These are phyloP conservation scores for Leccinum variicolor DNA, from an alignment of 768 basidiomycete species.

Conservation along the genomic window DNA sequence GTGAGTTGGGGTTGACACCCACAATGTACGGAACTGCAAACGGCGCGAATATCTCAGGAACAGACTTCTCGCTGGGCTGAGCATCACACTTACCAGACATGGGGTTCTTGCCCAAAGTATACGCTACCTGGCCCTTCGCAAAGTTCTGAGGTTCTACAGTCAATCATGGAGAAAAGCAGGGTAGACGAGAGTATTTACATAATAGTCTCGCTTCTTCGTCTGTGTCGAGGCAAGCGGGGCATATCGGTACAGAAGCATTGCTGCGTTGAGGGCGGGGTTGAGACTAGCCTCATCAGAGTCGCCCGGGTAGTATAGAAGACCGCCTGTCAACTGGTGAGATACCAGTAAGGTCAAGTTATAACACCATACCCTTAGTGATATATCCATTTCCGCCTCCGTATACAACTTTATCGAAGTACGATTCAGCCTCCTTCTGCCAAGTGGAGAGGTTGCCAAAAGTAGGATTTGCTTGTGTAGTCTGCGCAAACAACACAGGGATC, in stretches of 20 bases:
- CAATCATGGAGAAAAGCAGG: background rate
- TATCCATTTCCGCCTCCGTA: conserved; percentile 51
- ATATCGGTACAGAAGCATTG: conserved; percentile 79
- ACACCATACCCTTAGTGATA: conserved; percentile 56
- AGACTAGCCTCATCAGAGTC: conserved; percentile 78
- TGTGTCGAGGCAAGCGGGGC: conserved; percentile 65
- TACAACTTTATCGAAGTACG: conserved; percentile 71
- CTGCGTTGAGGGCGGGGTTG: conserved; percentile 84
- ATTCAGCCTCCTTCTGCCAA: conserved; percentile 72
- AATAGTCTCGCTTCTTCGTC: conserved; percentile 56
- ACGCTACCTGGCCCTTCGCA: conserved; percentile 75
- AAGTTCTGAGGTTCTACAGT: conserved; percentile 46
- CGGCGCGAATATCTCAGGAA: background rate
- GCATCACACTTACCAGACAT: conserved; percentile 61
- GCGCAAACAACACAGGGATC: conserved; percentile 69
- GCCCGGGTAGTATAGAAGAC: conserved; percentile 77
- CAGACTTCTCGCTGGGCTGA: background rate
- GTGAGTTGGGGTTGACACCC: conserved; percentile 87
- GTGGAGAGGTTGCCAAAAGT: conserved; percentile 53
- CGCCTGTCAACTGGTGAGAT: conserved; percentile 44
- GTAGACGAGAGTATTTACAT: conserved; percentile 38
- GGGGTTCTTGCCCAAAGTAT: conserved; percentile 83
- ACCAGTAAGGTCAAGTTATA: background rate
- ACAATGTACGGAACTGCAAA: conserved; percentile 60
- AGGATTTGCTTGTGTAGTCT: conserved; percentile 60